Conservation (phyloP, 176 grass and related monocot genomes). For the Otatea glauca region DNA sequence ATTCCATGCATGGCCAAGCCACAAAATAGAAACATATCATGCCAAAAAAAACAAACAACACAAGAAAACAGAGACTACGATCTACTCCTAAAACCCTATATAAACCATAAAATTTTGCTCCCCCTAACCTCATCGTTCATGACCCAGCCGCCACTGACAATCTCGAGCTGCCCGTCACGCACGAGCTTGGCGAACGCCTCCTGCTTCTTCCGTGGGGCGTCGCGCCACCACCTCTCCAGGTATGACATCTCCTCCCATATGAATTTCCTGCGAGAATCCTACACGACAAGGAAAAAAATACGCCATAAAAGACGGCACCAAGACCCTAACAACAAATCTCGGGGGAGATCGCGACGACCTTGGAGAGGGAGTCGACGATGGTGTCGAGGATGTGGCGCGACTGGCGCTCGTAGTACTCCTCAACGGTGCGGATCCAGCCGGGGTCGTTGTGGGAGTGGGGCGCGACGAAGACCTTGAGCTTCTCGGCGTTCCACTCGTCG, state of each 20-base stretch:
- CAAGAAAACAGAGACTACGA: background rate
- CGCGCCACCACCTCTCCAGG: conserved; percentile 99
- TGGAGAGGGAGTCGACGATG: conserved; percentile 83
- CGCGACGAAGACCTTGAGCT: conserved; percentile 95
- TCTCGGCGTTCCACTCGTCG: conserved; percentile 84
- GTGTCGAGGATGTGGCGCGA: conserved; percentile 92
- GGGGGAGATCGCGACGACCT: conserved; percentile 51
- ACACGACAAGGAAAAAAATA: conserved; percentile 6
- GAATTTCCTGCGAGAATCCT: conserved; percentile 88
- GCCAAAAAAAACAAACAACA: background rate
- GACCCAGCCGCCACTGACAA: conserved; percentile 98
- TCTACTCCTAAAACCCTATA: conserved; percentile 39
- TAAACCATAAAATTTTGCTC: conserved; percentile 36
- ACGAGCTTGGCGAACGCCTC: conserved; percentile 75
- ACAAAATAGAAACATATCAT: background rate
- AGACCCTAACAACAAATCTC: background rate
- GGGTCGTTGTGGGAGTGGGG: conserved; percentile 99
- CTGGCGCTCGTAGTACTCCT: conserved; percentile 91
- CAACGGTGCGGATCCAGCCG: conserved; percentile 87
- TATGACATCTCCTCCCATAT: conserved; percentile 99
- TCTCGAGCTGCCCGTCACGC: conserved; percentile 85
- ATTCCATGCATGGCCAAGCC: no score
- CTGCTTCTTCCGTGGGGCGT: conserved; percentile 71
- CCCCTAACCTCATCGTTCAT: conserved; percentile 92
- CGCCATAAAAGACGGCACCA: background rate